Base-by-base conservation (phyloP, 176 grass and related monocot genomes). In the Alloteropsis semialata region DNA sequence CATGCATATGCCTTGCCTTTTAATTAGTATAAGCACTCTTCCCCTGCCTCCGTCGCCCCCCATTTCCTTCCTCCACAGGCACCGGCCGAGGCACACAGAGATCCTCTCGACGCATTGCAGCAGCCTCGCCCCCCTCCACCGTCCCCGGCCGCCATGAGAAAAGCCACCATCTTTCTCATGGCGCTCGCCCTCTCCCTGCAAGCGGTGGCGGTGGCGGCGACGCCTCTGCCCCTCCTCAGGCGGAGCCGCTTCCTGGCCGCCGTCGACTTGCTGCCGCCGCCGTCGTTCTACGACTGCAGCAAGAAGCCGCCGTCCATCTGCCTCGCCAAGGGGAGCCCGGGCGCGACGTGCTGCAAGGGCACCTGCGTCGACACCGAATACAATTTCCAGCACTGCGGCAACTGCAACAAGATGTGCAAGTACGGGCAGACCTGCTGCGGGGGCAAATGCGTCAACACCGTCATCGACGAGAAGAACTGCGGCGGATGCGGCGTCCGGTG, bases 101-200 rank as follows among this genome's bases (percentile, higher is more conserved):
- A 9, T 16, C 69, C 2, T 15, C 34, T 15, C 34, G 4, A 3
- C 29, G 44, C 82, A 76, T 44, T 76, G 82, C 77, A 68, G 48
- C 79, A 46, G 36, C 78, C n/a, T 24, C 78, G 38, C 60, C 25
- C 3, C 44, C 29, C n/a, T 0, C 50, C 12, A 2, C 54, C 46
- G 2, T 22, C 43, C 68, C 43, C 68, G 3, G 38, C 49, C 66
- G 75, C 74, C 88, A 86, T 90, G 84, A 82, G 88, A 78, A 69
- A 67, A 74, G 15, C 79, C 25, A 73, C 73, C 79, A 16, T 86
- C 37, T 34, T 86, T 86, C 88, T 90, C 88, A 83, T 90, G 88
- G 84, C 88, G 66, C 65, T 90, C 73, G 72, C 72, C 63, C 15
- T 77, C 63, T 29, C 67, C 0, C 17, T 30, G 0, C 2, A 27